These are phyloP conservation scores for Phytophthora hibernalis DNA, from an alignment of 352 stramenopile species.

Conservation along the genomic window DNA sequence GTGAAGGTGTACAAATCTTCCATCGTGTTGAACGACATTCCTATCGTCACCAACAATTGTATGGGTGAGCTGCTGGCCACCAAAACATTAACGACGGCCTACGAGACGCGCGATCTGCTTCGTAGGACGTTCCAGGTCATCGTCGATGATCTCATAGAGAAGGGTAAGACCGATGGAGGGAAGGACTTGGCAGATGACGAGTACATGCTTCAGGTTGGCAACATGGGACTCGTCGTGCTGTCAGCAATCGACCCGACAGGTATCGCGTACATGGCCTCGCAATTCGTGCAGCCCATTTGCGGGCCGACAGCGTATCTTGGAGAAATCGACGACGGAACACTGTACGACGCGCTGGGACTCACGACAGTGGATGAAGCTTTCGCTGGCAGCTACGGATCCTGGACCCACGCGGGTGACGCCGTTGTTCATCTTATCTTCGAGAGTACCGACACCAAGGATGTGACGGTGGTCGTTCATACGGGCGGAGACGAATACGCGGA, in stretches of 20 bases:
- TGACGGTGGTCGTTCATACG: slow-evolving; percentile 33
- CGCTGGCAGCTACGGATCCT: slow-evolving; percentile 38
- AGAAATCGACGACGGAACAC: too few relatives aligned
- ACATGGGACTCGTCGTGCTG: slow-evolving; percentile 11
- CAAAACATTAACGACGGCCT: slow-evolving; percentile 22
- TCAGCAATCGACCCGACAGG: slow-evolving; percentile 47
- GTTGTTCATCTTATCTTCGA: slow-evolving; percentile 40
- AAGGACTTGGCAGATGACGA: slow-evolving; percentile 33
- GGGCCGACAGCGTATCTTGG: neutral
- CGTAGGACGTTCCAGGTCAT: slow-evolving; percentile 41
- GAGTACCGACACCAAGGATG: slow-evolving; percentile 14
- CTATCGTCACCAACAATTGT: slow-evolving; percentile 30
- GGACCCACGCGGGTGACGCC: slow-evolving; percentile 34
- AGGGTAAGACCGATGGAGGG: slow-evolving; percentile 18
- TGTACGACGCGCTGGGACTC: too few relatives aligned
- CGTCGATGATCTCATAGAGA: slow-evolving; percentile 38
- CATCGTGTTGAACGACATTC: slow-evolving; percentile 43
- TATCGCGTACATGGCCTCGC: slow-evolving; percentile 50
- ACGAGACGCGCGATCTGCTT: slow-evolving; percentile 33
- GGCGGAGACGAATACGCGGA: slow-evolving; percentile 30
- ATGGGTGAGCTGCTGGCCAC: slow-evolving; percentile 15
- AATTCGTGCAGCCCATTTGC: slow-evolving; percentile 64
- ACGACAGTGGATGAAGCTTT: slow-evolving; percentile 45
- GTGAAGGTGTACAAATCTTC: slow-evolving; percentile 36
- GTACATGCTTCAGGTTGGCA: slow-evolving; percentile 41